Evolutionary conservation across 176 grass and related monocot genomes (phyloP).

Genomic region (Avena eriantha): DNA sequence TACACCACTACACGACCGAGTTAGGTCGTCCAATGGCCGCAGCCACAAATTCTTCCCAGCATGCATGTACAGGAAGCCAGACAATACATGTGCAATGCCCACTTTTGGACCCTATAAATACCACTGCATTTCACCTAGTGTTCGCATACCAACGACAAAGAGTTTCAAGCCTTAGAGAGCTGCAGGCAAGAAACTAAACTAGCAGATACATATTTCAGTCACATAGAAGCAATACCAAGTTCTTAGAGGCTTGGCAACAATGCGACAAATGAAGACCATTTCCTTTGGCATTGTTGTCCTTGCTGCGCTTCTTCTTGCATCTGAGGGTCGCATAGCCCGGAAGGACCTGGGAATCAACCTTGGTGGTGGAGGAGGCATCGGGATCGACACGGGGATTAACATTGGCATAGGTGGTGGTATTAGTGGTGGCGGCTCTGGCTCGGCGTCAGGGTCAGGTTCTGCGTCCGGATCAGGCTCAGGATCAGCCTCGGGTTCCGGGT

Average conservation of each 20-base stretch:
- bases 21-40: conserved; percentile 35
- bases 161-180: neutral
- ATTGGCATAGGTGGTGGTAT: conserved; percentile 26
- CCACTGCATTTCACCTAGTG: neutral
- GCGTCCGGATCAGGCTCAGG: neutral
- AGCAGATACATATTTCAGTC: conserved; percentile 9
- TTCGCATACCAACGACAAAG: neutral
- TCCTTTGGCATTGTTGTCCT: conserved; percentile 18
- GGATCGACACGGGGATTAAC: neutral
- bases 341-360: conserved; percentile 40
- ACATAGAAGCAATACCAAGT: neutral
- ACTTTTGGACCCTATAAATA: conserved; percentile 41
- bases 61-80: neutral
- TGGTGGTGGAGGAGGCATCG: neutral
- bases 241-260: neutral
- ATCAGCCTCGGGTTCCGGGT: neutral
- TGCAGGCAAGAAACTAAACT: neutral
- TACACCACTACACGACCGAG: neutral
- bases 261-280: conserved; percentile 2
- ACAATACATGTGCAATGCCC: neutral
- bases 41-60: conserved; percentile 31
- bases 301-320: conserved; percentile 22
- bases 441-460: neutral
- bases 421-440: conserved; percentile 24
- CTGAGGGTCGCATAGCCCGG: conserved; percentile 29